Conservation (phyloP, 1,139 yeast species). For the Diutina ranongensis region DNA sequence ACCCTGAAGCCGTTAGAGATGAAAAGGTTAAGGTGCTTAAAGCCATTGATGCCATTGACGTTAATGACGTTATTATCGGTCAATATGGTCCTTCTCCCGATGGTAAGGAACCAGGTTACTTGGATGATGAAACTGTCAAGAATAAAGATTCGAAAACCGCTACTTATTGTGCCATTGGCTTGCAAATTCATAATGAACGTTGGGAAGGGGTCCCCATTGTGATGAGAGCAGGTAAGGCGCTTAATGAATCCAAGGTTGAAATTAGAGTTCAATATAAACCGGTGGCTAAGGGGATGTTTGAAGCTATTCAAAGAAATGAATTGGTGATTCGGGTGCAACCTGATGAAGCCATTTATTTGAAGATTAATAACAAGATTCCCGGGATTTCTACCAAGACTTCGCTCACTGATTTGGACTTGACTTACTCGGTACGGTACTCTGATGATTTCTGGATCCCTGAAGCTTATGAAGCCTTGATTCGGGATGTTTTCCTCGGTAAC, state of each 20-base stretch:
- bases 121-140: constrained; percentile 89
- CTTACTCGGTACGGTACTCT: constrained; percentile 68
- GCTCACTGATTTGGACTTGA: constrained; percentile 81
- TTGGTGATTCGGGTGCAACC: constrained; percentile 93
- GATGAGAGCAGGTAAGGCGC: constrained; percentile 93
- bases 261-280: constrained; percentile 87
- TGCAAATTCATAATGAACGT: constrained; percentile 78
- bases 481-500: constrained; percentile 85
- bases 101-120: constrained; percentile 80
- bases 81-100: constrained; percentile 81
- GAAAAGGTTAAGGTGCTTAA: constrained; percentile 90
- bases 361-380: constrained; percentile 86
- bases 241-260: constrained; percentile 88
- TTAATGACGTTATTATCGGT: constrained; percentile 64
- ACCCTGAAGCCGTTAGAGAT: constrained; percentile 89
- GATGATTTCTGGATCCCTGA: constrained; percentile 91
- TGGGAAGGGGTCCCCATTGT: constrained; percentile 98
- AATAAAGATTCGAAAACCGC: constrained; percentile 65
- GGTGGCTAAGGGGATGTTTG: constrained; percentile 73
- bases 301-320: constrained; percentile 80
- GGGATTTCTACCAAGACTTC: constrained; percentile 77
- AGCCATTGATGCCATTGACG: constrained; percentile 61
- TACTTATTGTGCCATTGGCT: constrained; percentile 79
- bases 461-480: constrained; percentile 90
- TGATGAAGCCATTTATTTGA: constrained; percentile 83